These are phyloP conservation scores for Yarrowia deformans DNA, from an alignment of 805 yeast species.

Conservation along the genomic window DNA sequence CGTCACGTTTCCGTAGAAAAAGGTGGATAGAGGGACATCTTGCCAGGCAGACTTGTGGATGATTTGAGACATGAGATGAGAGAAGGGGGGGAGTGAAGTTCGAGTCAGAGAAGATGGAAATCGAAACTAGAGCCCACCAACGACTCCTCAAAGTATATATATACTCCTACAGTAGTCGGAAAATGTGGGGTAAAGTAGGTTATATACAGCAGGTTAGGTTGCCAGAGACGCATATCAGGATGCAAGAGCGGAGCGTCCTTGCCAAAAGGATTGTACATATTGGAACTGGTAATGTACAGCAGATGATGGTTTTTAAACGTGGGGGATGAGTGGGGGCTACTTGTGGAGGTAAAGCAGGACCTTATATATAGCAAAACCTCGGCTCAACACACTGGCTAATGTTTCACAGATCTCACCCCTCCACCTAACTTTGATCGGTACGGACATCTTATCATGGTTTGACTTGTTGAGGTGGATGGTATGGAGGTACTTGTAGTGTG, in stretches of 20 bases:
- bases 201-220: not conserved
- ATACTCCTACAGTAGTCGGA: constrained; percentile 5
- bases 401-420: not conserved
- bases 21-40: not conserved
- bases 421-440: constrained; percentile 9
- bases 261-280: too few species aligned
- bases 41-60: constrained; percentile 18
- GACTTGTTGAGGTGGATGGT: not conserved
- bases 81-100: too few species aligned
- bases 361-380: too few species aligned
- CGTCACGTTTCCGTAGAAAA: constrained; percentile 26
- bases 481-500: not conserved
- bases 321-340: not conserved
- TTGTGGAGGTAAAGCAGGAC: not conserved
- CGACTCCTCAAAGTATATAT: not conserved
- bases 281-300: not conserved
- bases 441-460: constrained; percentile 27
- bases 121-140: not conserved
- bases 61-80: constrained; percentile 6
- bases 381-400: too few species aligned
- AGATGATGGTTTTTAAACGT: not conserved
- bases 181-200: constrained; percentile 13
- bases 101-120: not conserved
- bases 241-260: not conserved
- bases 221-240: not conserved